Base-by-base conservation (phyloP, 176 grass and related monocot species). In the Lolium multiflorum region DNA sequence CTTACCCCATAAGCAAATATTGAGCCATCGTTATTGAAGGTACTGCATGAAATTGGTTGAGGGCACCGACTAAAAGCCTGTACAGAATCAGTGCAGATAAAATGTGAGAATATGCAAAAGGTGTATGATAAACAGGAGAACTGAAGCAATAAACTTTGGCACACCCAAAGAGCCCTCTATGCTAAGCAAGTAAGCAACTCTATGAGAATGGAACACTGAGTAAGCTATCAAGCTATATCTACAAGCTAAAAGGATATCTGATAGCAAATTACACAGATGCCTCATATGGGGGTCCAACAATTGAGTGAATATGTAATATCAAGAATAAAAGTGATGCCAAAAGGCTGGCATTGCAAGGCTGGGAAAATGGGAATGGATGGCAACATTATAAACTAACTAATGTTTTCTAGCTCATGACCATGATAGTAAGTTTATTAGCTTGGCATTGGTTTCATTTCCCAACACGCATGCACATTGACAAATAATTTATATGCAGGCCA, bases 1-100 rank as follows among this genome's bases (percentile, higher is more conserved):
- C 93, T 94, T 81, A 98, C 96, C 25, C 91, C 93, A 89, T 98
- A 98, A 44, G 96, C 93, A 94, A 84, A 98, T 85, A 98, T 95
- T 60, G 96, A 95, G 47, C 96, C 96, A 89, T 98, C 96, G 73
- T 86, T 89, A 87, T 95, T 98, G 84, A 95, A 98, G 81, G 93
- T 79, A 83, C 96, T 94, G 88, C 96, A 98, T 48, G 96, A 74
- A 80, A 98, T 98, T 22, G 96, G 93, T 89, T 81, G 82, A 68
- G 91, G 91, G 26, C 93, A 95, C 80, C 96, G 91, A 80, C 89
- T 74, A 82, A 95, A 95, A 75, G 91, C 93, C 93, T 98, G 85
- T 22, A 80, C n/a, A 89, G 4, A 74, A 69, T 71, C 43, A 65
- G 46, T 73, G 44, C 8, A 38, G 69, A 21, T 24, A 24, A 35